Evolutionary conservation across 805 yeast genomes (phyloP).

Genomic region (Kockiozyma suomiensis): DNA sequence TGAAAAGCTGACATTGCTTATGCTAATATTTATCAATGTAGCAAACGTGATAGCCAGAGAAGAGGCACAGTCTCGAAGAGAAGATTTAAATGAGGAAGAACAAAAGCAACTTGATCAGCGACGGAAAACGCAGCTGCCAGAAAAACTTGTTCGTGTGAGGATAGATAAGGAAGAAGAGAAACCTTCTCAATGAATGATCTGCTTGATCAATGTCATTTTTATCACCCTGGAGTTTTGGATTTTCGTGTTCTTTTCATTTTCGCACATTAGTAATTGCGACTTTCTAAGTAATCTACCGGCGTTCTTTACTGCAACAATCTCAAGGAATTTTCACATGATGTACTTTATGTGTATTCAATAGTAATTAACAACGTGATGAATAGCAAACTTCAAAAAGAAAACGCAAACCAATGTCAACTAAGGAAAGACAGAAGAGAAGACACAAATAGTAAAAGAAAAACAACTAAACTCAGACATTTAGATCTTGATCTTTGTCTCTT

Average conservation of each 20-base stretch:
- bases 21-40: neutral
- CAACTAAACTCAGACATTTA: neutral
- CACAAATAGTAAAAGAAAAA: neutral
- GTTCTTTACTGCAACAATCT: too few species aligned
- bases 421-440: neutral
- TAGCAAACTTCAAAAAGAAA: neutral
- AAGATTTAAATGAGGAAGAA: neutral
- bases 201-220: too few species aligned
- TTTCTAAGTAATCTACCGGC: too few species aligned
- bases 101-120: neutral
- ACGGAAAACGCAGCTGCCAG: conserved; percentile 23
- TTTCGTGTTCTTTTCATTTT: too few species aligned
- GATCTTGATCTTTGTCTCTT: too few species aligned
- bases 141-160: conserved; percentile 25
- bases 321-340: too few species aligned
- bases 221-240: too few species aligned
- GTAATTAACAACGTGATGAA: neutral
- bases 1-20: neutral
- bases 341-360: too few species aligned
- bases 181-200: neutral
- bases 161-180: conserved; percentile 1
- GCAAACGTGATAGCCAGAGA: conserved; percentile 14
- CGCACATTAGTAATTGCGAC: too few species aligned
- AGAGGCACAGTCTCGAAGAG: neutral
- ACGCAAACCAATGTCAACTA: neutral